Base-by-base conservation (phyloP, 2,329 filamentous ascomycete species). In the Exophiala bonariae region DNA sequence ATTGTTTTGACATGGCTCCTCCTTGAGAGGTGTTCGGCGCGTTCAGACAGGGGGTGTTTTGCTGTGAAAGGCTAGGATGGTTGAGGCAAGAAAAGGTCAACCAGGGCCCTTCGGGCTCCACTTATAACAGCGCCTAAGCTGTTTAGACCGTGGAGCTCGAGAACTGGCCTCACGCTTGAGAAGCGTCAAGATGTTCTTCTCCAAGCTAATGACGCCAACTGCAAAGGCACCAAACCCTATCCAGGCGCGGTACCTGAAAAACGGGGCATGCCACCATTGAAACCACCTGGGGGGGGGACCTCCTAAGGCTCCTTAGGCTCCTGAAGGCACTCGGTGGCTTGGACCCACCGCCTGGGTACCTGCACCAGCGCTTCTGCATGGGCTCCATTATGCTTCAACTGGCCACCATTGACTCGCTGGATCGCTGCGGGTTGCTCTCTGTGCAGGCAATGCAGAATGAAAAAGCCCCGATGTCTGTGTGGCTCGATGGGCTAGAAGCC, bases 1-100 rank as follows among this genome's bases (percentile, higher is more conserved):
- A 47, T 46, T 49, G 49, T 55, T 55, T 55, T 43, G 41, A 38
- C 44, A 49, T 50, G 32, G 31, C 44, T 43, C 37, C 35, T 41
- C 31, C 28, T 22, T 39, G 33, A 41, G 44, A 22, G 43, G 44
- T 30, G 44, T 49, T 49, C 20, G 41, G 48, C 52, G 44, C 47
- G 52, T 54, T 26, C 47, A 50, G 51, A 46, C 51, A 36, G 33
- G 45, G 41, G 22, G 31, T 34, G 32, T 30, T 33, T 31, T 9
- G 41, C 30, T 22, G 17, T 34, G 32, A 14, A 18, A 34, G 32
- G 8, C 32, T 18, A 14, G 32, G 32, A 14, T 34, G 32, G 6
- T n/a, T n/a, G 5, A n/a, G 13, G 8, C 6, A 5, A 34, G 14
- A 18, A 8, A 34, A 18, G 32, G 32, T 34, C 14, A 34, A 14